Evolutionary conservation across 73 alveolate species (phyloP).

Genomic region (Tetrahymena elliotti): DNA sequence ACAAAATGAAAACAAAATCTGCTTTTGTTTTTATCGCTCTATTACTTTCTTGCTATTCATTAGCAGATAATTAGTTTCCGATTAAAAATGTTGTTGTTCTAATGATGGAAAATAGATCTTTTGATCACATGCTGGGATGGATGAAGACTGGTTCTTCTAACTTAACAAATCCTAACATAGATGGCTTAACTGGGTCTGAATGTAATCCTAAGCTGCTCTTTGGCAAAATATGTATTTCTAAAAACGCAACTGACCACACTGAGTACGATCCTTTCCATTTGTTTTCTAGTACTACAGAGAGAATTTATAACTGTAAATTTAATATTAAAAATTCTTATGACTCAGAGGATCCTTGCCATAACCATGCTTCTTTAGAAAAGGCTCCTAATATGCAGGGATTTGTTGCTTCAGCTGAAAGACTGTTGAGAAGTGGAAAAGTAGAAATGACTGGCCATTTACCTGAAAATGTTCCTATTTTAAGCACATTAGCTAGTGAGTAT

Average conservation of each 20-base stretch:
- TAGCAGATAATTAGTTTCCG: background rate
- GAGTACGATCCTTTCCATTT: background rate
- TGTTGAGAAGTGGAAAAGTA: background rate
- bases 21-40: background rate
- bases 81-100: background rate
- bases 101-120: conserved; percentile 10
- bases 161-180: background rate
- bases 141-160: background rate
- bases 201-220: background rate
- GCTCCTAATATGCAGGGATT: background rate
- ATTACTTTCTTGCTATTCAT: background rate
- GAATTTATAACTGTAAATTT: background rate
- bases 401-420: background rate
- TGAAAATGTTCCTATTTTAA: background rate
- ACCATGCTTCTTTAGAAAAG: background rate
- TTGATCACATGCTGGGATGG: conserved; percentile 7
- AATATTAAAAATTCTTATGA: background rate
- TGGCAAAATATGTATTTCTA: background rate
- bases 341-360: background rate
- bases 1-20: background rate
- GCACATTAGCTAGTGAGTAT: background rate
- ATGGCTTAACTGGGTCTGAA: background rate
- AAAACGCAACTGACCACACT: background rate
- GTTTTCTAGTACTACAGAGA: background rate
- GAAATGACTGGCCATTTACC: background rate